Evolutionary conservation across 805 yeast species (phyloP), one percentile per base, ranked within the genome.

Genomic region (Barnettozyma californica): DNA sequence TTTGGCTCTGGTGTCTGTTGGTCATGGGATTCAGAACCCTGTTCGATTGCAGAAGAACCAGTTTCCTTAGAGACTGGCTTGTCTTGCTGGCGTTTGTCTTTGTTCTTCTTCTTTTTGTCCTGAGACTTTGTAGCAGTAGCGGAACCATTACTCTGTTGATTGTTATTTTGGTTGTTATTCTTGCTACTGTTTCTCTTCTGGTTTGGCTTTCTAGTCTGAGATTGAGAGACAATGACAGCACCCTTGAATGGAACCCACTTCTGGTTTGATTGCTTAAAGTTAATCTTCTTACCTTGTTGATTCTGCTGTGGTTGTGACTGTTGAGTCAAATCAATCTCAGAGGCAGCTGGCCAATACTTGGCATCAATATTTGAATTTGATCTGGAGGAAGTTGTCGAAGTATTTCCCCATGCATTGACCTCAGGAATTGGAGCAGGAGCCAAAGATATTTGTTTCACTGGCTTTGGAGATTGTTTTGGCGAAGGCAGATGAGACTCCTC

Each of bases 171-270:
- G 41, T 41, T 47, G n/a, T 39, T 36, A 29, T 39, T 50, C 43
- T 51, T 52, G 44, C 54, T 55, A 21, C 50, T 53, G 20, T 50
- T 53, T 51, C 50, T 54, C 52, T 56, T 59, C 50, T 55, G 55
- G 44, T 51, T 56, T 45, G 47, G 52, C 45, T 45, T 55, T 58
- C 47, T 53, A 43, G 29, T 53, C 54, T 43, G 50, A 11, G 68
- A 63, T 46, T 60, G 63, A 19, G 75, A 69, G 37, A 76, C 68
- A 25, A 74, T 75, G 43, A 77, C 77, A 38, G 78, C 67, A 25
- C 80, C 86, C 56, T 79, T 75, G 62, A 77, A 79, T n/a, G 88
- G 88, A 36, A 82, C 76, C 87, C 88, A 83, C 62, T 84, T 85
- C 58, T 79, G 84, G 58, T 77, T 80, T 2, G 63, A 57, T 13